Evolutionary conservation across 345 rosid genomes (phyloP).

Genomic region (Dimocarpus longan): DNA sequence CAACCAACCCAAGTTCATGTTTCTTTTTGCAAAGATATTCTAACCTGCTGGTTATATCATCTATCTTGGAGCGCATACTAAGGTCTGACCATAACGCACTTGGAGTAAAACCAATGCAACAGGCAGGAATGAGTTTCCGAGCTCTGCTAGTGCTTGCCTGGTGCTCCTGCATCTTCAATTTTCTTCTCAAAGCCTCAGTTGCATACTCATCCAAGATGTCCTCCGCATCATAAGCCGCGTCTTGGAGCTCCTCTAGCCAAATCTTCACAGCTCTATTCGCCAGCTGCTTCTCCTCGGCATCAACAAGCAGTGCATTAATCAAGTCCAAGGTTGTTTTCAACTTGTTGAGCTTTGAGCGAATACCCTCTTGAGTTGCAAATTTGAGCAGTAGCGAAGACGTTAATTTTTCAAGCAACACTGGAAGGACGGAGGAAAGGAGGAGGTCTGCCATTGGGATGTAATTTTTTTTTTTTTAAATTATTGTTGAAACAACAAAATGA

Average conservation of each 20-base stretch:
- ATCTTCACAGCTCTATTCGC: background rate
- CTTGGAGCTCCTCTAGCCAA: background rate
- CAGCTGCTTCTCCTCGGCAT: background rate
- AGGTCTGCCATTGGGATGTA: background rate
- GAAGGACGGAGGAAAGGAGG: too few species aligned
- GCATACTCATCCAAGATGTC: background rate
- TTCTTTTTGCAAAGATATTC: background rate
- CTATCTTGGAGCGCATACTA: background rate
- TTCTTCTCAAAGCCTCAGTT: background rate
- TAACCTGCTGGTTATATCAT: background rate
- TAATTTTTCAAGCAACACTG: too few species aligned
- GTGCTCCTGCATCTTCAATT: background rate
- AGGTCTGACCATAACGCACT: background rate
- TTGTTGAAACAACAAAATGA: too few species aligned
- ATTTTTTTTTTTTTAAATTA: too few species aligned
- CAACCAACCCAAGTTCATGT: background rate
- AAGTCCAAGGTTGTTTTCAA: too few species aligned
- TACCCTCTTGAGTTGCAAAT: too few species aligned
- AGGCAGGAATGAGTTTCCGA: background rate
- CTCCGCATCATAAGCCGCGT: background rate
- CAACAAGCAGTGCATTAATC: background rate
- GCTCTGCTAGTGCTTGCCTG: background rate
- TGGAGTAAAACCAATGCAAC: background rate
- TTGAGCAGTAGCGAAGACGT: too few species aligned
- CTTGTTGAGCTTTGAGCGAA: too few species aligned